A percentile compares a stretch with the other conserved stretches of the same genome.
phyloP scores from a whole-genome alignment of 805 yeast species.

The Komagataella mondaviorum region DNA sequence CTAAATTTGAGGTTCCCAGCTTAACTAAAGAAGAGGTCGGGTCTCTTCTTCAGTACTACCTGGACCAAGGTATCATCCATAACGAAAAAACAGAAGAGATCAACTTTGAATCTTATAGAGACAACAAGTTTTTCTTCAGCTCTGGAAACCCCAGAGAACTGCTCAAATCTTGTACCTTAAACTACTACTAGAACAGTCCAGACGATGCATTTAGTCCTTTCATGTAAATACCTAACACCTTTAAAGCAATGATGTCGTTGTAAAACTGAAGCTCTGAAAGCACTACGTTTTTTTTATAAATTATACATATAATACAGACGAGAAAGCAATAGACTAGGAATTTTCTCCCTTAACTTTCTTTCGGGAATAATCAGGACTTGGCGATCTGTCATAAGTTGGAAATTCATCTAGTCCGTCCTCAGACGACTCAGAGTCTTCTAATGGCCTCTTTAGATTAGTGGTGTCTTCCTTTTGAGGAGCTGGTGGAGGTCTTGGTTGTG shows the following conservation, averaged over 20 bases:
- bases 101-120: conserved; percentile 2
- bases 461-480: not conserved
- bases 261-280: not conserved
- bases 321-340: not conserved
- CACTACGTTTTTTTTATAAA: not conserved
- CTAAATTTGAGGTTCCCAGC: conserved; percentile 24
- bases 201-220: not conserved
- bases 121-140: conserved; percentile 24
- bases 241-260: not conserved
- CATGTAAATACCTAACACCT: not conserved
- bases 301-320: not conserved
- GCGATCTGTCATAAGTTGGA: conserved; percentile 11
- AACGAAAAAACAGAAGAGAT: conserved; percentile 19
- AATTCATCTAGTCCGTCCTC: conserved; percentile 19
- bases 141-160: conserved; percentile 52
- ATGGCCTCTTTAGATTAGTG: not conserved
- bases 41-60: conserved; percentile 24
- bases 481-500: not conserved
- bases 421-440: conserved; percentile 12
- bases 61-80: conserved; percentile 23
- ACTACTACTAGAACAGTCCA: conserved; percentile 11
- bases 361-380: conserved; percentile 13
- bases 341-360: conserved; percentile 6
- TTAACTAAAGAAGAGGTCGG: conserved; percentile 30
- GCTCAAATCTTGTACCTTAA: conserved; percentile 24